Percentiles rank a stretch among this genome's conserved stretches.
Evolutionary conservation across 129 eudicot genomes (phyloP).

Genomic region (Lactuca saligna): DNA sequence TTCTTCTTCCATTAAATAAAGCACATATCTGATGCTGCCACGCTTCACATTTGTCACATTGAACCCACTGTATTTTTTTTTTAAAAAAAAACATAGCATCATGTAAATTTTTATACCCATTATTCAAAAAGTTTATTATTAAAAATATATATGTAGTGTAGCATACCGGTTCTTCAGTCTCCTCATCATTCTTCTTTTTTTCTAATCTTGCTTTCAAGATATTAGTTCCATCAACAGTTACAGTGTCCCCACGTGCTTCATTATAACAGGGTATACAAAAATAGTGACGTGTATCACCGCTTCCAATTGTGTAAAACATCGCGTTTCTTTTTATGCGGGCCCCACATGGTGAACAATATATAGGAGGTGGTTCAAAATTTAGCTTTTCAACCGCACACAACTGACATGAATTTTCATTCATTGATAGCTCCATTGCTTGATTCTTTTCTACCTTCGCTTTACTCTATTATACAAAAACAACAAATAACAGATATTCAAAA

Average conservation of each 20-base stretch:
- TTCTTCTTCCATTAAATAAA: constrained; percentile 88
- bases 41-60: constrained; percentile 96
- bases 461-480: constrained; percentile 49
- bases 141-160: constrained; percentile 10
- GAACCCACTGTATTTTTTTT: constrained; percentile 99
- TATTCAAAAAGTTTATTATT: too few relatives aligned
- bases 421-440: constrained; percentile 90
- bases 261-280: constrained; percentile 88
- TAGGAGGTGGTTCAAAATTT: constrained; percentile 95
- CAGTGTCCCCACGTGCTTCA: constrained; percentile 86
- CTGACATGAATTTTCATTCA: constrained; percentile 98
- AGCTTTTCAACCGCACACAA: constrained; percentile 96
- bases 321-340: constrained; percentile 94
- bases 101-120: background rate
- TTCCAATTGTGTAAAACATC: constrained; percentile 80
- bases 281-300: constrained; percentile 83
- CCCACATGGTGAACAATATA: constrained; percentile 89
- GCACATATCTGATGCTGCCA: constrained; percentile 99
- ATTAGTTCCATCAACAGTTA: constrained; percentile 66
- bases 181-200: constrained; percentile 95
- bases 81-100: background rate
- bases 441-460: constrained; percentile 95
- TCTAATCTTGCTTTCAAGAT: constrained; percentile 76
- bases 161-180: constrained; percentile 94
- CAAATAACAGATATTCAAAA: background rate